These are phyloP conservation scores for Entomophthora muscae DNA, from an alignment of 371 early-diverging fungal genomes.

Conservation along the genomic window DNA sequence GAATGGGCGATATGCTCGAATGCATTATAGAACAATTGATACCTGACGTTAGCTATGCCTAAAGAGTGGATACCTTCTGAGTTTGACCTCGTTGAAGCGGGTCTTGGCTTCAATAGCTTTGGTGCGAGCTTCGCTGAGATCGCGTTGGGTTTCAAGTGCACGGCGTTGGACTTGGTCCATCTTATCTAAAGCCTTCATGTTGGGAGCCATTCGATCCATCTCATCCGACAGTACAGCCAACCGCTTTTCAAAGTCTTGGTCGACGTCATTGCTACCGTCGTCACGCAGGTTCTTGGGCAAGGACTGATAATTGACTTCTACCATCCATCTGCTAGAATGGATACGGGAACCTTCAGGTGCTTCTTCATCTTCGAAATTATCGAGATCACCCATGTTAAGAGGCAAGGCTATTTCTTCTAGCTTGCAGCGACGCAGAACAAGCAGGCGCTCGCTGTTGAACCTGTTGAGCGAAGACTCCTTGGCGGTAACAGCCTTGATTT, in stretches of 20 bases:
- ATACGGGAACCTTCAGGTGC: background rate
- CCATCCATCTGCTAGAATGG: slow-evolving; percentile 21
- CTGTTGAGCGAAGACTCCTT: slow-evolving; percentile 61
- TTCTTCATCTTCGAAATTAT: background rate
- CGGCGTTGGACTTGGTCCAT: slow-evolving; percentile 65
- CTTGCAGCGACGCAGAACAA: slow-evolving; percentile 73
- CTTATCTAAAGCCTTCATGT: slow-evolving; percentile 46
- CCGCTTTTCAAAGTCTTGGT: background rate
- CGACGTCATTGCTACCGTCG: slow-evolving; percentile 5
- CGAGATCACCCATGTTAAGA: background rate
- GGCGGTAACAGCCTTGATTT: slow-evolving; percentile 37
- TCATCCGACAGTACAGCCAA: slow-evolving; percentile 19
- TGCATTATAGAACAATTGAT: slow-evolving; percentile 65
- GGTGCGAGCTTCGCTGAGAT: slow-evolving; percentile 59
- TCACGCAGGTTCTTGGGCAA: slow-evolving; percentile 23
- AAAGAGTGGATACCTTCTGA: slow-evolving; percentile 36
- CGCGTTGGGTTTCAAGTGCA: slow-evolving; percentile 53
- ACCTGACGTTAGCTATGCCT: slow-evolving; percentile 18
- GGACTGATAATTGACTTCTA: slow-evolving; percentile 19
- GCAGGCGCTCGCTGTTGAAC: slow-evolving; percentile 47
- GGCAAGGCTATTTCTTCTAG: slow-evolving; percentile 82
- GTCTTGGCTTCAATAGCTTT: slow-evolving; percentile 63
- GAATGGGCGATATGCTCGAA: slow-evolving; percentile 74
- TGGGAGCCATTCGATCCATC: slow-evolving; percentile 78
- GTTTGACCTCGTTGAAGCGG: slow-evolving; percentile 60